A percentile compares a stretch with the other conserved stretches of the same genome.
Evolutionary conservation across 495 filamentous ascomycete species (phyloP).

Genomic region (Penicillium herquei): DNA sequence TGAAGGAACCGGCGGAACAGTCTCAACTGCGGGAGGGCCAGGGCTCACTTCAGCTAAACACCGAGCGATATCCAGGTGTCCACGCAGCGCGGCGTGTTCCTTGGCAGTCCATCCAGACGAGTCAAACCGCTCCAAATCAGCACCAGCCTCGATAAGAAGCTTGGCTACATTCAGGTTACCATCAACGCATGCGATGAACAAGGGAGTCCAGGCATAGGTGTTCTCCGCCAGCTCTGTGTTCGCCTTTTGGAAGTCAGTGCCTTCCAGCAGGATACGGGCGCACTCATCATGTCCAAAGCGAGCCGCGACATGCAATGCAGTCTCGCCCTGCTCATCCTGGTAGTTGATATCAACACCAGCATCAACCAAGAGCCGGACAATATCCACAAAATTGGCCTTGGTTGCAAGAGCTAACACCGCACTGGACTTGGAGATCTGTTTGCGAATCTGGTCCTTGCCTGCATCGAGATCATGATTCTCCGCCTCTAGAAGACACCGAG

Average conservation of each 20-base stretch:
- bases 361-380: constrained; percentile 83
- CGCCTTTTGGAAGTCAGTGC: constrained; percentile 64
- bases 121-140: constrained; percentile 69
- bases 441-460: constrained; percentile 60
- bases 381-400: constrained; percentile 76
- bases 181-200: constrained; percentile 90
- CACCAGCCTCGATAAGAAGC: constrained; percentile 73
- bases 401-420: constrained; percentile 85
- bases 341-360: constrained; percentile 93
- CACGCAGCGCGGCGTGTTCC: constrained; percentile 88
- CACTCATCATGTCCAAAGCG: constrained; percentile 83
- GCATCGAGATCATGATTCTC: constrained; percentile 61
- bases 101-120: constrained; percentile 92
- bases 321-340: constrained; percentile 90
- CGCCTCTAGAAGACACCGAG: constrained; percentile 71
- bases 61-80: constrained; percentile 76
- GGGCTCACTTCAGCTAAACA: constrained; percentile 57
- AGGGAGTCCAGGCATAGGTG: constrained; percentile 87
- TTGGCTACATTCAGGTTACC: constrained; percentile 73
- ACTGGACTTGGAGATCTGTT: constrained; percentile 77
- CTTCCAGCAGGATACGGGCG: constrained; percentile 68
- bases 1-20: constrained; percentile 31
- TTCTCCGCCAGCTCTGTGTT: constrained; percentile 78
- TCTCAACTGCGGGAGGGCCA: constrained; percentile 33
- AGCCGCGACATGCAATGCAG: constrained; percentile 87